Percentiles rank a stretch among this genome's conserved stretches.
Conservation (phyloP, 2,329 filamentous ascomycete genomes). For the Phialophora tarda region DNA sequence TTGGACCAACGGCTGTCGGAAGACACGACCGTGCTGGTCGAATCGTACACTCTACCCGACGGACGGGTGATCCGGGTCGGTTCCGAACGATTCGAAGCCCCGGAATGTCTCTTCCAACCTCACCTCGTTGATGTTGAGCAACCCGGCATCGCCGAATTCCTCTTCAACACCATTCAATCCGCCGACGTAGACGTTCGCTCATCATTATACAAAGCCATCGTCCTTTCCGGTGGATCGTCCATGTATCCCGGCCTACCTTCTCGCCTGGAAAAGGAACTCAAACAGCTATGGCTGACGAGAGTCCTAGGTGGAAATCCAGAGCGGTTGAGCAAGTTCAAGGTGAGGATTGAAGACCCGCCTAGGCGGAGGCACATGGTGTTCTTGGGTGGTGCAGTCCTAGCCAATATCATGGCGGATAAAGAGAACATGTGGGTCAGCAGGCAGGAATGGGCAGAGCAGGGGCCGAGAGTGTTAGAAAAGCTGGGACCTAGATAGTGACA, state of each 20-base stretch:
- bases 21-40: slow-evolving; percentile 95
- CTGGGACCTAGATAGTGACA: slow-evolving; percentile 75
- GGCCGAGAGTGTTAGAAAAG: slow-evolving; percentile 83
- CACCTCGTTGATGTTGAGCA: slow-evolving; percentile 98
- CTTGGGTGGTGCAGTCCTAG: slow-evolving; percentile 91
- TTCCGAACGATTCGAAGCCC: slow-evolving; percentile 95
- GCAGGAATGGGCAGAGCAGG: slow-evolving; percentile 95
- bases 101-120: slow-evolving; percentile 97
- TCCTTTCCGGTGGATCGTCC: slow-evolving; percentile 93
- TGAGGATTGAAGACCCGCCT: slow-evolving; percentile 96
- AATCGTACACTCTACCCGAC: slow-evolving; percentile 96
- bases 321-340: slow-evolving; percentile 96
- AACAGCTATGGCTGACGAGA: slow-evolving; percentile 95
- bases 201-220: slow-evolving; percentile 95
- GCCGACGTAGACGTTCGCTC: slow-evolving; percentile 94
- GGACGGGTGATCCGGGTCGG: slow-evolving; percentile 95
- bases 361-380: slow-evolving; percentile 99
- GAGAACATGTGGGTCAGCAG: slow-evolving; percentile 99
- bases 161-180: slow-evolving; percentile 98
- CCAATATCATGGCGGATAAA: slow-evolving; percentile 99
- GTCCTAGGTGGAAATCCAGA: slow-evolving; percentile 91
- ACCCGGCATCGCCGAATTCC: slow-evolving; percentile 91
- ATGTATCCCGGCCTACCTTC: slow-evolving; percentile 98
- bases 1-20: slow-evolving; percentile 95
- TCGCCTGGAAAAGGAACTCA: slow-evolving; percentile 95